phyloP scores from a whole-genome alignment of 352 stramenopile species.

The Globisporangium nagaii region DNA sequence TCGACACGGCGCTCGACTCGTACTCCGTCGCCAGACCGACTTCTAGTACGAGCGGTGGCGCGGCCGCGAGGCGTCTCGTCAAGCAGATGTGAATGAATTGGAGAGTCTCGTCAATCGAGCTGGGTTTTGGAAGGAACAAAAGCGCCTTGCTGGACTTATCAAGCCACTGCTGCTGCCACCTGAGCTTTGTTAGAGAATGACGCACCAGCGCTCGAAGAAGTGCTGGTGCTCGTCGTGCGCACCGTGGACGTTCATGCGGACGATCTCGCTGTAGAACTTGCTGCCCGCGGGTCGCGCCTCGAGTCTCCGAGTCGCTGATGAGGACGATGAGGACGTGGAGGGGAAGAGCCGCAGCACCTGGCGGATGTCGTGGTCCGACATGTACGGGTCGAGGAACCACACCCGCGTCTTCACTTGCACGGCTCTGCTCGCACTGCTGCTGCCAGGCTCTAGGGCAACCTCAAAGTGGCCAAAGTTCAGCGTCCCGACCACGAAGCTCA shows the following conservation, averaged over 20 bases:
- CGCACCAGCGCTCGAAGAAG: constrained; percentile 70
- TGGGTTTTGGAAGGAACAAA: too few species aligned
- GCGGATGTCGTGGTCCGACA: constrained; percentile 62
- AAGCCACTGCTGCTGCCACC: background rate
- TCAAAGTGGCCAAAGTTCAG: constrained; percentile 55
- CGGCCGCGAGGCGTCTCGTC: too few species aligned
- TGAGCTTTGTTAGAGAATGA: constrained; percentile 36
- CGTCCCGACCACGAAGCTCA: constrained; percentile 43
- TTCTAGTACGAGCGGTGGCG: background rate
- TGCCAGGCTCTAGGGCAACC: constrained; percentile 6
- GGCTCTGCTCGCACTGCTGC: background rate
- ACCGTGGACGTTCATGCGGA: constrained; percentile 52
- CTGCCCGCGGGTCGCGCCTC: constrained; percentile 44
- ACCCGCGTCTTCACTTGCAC: constrained; percentile 27
- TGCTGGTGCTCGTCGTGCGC: constrained; percentile 42
- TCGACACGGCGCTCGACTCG: constrained; percentile 54
- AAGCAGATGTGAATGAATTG: constrained; percentile 3
- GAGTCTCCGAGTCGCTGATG: constrained; percentile 22
- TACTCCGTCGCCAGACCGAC: constrained; percentile 9
- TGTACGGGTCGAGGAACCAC: constrained; percentile 69
- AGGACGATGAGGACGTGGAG: background rate
- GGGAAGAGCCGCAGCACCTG: constrained; percentile 47
- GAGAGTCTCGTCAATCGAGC: too few species aligned
- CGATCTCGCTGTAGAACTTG: constrained; percentile 33
- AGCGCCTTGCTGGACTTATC: too few species aligned